A percentile compares a stretch with the other conserved stretches of the same genome.
Conservation (phyloP, 495 filamentous ascomycete genomes). For the Xylaria intraflava region DNA sequence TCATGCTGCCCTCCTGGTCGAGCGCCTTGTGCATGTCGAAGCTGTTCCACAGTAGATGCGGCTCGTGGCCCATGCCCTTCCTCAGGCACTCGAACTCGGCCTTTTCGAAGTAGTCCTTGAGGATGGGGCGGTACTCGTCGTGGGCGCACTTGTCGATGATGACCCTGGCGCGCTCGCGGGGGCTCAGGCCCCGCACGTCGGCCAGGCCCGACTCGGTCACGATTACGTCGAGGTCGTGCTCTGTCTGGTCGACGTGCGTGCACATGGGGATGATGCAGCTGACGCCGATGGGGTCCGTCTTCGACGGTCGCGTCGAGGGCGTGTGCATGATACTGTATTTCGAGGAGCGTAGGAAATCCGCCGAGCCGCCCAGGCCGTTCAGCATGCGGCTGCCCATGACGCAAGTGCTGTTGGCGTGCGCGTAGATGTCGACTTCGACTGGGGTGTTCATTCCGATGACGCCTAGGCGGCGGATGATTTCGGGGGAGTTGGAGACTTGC, state of each 20-base stretch:
- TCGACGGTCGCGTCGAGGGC: conserved; percentile 68
- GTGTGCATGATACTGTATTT: conserved; percentile 97
- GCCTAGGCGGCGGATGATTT: conserved; percentile 84
- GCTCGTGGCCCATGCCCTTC: conserved; percentile 88
- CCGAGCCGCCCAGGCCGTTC: conserved; percentile 82
- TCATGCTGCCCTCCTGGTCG: conserved; percentile 77
- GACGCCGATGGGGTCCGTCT: conserved; percentile 77
- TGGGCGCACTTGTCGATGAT: conserved; percentile 89
- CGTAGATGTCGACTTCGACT: conserved; percentile 91
- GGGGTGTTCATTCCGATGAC: conserved; percentile 96
- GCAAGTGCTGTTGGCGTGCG: conserved; percentile 86
- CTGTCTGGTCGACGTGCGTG: conserved; percentile 89
- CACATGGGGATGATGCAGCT: conserved; percentile 89
- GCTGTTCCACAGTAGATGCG: conserved; percentile 72
- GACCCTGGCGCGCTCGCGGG: conserved; percentile 72
- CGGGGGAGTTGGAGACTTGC: conserved; percentile 86
- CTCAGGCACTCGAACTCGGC: conserved; percentile 81
- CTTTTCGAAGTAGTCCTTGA: conserved; percentile 77
- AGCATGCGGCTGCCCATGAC: conserved; percentile 90
- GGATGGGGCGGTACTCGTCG: conserved; percentile 75
- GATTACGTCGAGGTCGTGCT: conserved; percentile 81
- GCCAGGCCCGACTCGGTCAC: conserved; percentile 86
- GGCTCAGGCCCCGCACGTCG: conserved; percentile 76
- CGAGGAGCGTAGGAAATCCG: conserved; percentile 76
- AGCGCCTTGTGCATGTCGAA: conserved; percentile 90